Evolutionary conservation across 148 eudicot species (phyloP).

Genomic region (Rhododendron griersonianum): DNA sequence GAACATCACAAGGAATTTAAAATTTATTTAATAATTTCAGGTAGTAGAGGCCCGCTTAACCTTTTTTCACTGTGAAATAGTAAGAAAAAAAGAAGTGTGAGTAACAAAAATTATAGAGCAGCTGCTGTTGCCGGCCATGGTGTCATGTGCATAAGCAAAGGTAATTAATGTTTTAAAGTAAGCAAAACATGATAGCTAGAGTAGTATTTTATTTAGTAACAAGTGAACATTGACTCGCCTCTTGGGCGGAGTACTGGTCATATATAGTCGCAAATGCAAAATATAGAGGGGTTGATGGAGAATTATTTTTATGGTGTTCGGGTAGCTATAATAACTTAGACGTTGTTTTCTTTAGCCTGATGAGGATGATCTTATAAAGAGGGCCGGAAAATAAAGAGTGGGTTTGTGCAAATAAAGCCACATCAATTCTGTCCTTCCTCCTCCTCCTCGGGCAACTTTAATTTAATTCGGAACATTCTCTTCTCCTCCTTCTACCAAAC

Average conservation of each 20-base stretch:
- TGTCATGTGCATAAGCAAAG: not conserved
- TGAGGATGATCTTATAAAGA: too few species aligned
- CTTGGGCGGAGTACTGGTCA: too few species aligned
- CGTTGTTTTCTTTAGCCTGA: too few species aligned
- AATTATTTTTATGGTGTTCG: too few species aligned
- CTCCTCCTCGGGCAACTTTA: not conserved
- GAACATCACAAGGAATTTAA: not conserved
- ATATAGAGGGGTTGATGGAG: too few species aligned
- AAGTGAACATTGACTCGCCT: too few species aligned
- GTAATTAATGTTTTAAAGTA: not conserved
- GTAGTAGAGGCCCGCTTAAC: not conserved
- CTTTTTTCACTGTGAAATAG: not conserved
- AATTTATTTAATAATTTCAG: not conserved
- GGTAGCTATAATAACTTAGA: too few species aligned
- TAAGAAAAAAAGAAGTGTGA: not conserved
- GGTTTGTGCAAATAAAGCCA: not conserved
- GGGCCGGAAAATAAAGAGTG: not conserved
- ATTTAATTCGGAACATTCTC: not conserved
- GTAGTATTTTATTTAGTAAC: not conserved
- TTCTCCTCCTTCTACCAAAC: not conserved
- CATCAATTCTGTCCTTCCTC: not conserved
- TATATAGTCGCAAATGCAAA: too few species aligned
- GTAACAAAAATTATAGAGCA: too few species aligned
- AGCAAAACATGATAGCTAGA: not conserved
- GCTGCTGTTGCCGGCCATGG: not conserved